Evolutionary conservation across 1,284 basidiomycete species (phyloP).

Genomic region (Farysia itapuensis): DNA sequence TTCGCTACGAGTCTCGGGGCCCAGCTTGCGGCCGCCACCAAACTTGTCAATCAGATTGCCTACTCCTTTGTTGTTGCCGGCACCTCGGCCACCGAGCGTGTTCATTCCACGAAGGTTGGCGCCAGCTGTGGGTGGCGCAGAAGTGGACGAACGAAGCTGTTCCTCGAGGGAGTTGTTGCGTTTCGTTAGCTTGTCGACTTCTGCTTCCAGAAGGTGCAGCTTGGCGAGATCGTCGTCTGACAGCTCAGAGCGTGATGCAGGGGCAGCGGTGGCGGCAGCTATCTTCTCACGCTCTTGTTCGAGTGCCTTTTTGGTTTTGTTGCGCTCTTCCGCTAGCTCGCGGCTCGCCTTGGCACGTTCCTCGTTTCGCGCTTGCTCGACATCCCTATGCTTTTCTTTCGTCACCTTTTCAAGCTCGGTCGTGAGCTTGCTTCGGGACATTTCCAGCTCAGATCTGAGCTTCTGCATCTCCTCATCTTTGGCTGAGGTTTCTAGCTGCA

Average conservation of each 20-base stretch:
- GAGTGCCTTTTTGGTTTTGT: background rate
- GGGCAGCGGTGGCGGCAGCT: background rate
- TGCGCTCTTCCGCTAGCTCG: conserved; percentile 8
- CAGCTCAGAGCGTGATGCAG: conserved; percentile 2
- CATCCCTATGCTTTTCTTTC: background rate
- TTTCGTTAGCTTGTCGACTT: conserved; percentile 7
- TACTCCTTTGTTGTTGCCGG: conserved; percentile 13
- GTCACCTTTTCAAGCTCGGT: conserved; percentile 3
- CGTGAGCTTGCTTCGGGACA: too few relatives aligned
- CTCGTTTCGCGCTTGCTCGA: background rate
- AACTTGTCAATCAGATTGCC: conserved; percentile 28
- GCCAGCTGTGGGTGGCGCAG: background rate
- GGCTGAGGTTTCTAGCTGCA: conserved; percentile 8
- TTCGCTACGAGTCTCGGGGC: conserved; percentile 12
- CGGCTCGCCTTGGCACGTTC: conserved; percentile 13
- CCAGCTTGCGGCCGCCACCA: conserved; percentile 17
- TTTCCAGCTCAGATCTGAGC: too few relatives aligned
- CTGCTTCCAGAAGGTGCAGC: conserved; percentile 11
- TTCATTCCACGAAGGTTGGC: background rate
- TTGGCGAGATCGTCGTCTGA: background rate
- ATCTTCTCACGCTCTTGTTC: background rate
- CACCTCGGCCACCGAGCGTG: background rate
- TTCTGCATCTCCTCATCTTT: conserved; percentile 1
- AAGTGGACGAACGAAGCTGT: conserved; percentile 6
- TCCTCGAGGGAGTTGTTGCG: conserved; percentile 15